Evolutionary conservation across 2,329 filamentous ascomycete genomes (phyloP), one percentile per base, ranked within the genome.

Genomic region (Alternaria sp.): DNA sequence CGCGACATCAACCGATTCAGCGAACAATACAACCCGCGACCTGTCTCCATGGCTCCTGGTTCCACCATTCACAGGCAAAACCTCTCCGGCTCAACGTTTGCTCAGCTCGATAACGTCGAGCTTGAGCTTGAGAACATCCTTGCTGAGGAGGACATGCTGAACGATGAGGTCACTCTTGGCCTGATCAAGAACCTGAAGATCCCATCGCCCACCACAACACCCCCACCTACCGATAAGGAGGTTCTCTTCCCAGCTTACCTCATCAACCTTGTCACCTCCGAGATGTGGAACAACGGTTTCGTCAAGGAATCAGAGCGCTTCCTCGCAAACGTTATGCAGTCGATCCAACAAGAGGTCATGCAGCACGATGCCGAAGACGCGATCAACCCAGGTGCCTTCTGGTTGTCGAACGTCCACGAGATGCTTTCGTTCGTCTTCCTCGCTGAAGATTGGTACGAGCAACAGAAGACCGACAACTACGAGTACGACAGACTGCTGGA

Each of bases 281-380:
- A 99, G 84, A 99, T 99, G 96, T 99, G 96, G 96, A 99, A 99
- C 85, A 99, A 99, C 75, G 96, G 96, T 50, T 99, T 97, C 78
- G 96, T 99, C 74, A 99, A 99, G 85, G 96, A 99, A 82, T 98
- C 96, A 5, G 96, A 99, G 83, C 92, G 95, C 59, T 99, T 99
- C 88, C 87, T 99, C 67, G 96, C 96, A 77, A 99, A 98, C 75
- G 96, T 99, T 69, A 99, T 99, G 96, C 96, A 98, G 82, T 97
- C 94, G 8, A 98, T 99, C 76, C 96, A 99, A 80, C 94, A 98
- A 80, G 96, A 99, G 80, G 96, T 99, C 60, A 98, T 99, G 96
- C 92, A 97, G 78, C 94, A 99, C 79, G 95, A 99, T 71, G 94
- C 94, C 47, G 96, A 99, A 63, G 95, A 98, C 75, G 94, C 95